Percentiles rank a stretch among this genome's conserved stretches.
Conservation (phyloP, 228 moss, liverwort and hornwort species). For the Sphagnum magellanicum region DNA sequence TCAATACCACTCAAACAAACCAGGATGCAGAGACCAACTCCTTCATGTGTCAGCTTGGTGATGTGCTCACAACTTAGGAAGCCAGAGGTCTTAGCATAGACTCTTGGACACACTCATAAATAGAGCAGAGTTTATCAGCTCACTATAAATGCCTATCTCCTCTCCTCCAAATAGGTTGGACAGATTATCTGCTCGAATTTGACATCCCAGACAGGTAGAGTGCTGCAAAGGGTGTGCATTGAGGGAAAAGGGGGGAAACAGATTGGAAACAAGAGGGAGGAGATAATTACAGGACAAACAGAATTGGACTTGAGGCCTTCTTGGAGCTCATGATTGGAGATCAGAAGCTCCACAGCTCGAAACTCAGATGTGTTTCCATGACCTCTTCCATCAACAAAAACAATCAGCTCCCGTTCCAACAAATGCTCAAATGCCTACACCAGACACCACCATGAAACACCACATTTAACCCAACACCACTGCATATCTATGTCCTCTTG, state of each 20-base stretch:
- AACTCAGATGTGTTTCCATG: conserved; percentile 77
- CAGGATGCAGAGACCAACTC: not conserved
- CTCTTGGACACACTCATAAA: not conserved
- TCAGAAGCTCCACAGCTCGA: conserved; percentile 69
- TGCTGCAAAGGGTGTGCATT: not conserved
- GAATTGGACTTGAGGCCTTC: conserved; percentile 65
- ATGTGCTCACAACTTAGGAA: too few relatives aligned
- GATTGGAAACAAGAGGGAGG: not conserved
- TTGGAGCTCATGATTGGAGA: conserved; percentile 75
- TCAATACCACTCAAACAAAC: not conserved
- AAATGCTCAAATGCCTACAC: conserved; percentile 83
- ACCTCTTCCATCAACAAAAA: conserved; percentile 59
- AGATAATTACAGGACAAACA: conserved; percentile 58
- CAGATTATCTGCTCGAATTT: too few relatives aligned
- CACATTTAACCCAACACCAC: too few relatives aligned
- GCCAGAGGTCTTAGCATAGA: too few relatives aligned
- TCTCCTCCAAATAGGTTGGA: too few relatives aligned
- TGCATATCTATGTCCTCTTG: too few relatives aligned
- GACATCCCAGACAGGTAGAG: not conserved
- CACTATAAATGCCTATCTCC: too few relatives aligned
- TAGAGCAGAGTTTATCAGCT: not conserved
- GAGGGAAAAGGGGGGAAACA: not conserved
- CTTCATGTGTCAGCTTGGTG: too few relatives aligned
- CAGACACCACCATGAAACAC: not conserved
- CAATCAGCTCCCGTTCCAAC: conserved; percentile 66